Percentiles rank a stretch among this genome's conserved stretches.
Evolutionary conservation across 257 asterid species (phyloP).

Genomic region (Fraxinus americana): DNA sequence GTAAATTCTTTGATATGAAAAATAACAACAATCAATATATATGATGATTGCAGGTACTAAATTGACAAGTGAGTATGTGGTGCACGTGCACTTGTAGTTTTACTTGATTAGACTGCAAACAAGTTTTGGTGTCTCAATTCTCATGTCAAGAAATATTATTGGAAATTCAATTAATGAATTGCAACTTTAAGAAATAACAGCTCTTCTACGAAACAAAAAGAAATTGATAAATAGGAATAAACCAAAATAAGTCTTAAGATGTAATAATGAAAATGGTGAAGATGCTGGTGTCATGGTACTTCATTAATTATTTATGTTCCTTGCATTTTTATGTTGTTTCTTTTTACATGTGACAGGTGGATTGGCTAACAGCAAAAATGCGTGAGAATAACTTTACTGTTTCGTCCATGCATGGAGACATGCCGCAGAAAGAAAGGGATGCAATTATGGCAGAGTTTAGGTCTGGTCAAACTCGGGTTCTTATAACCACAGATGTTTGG

Average conservation of each 20-base stretch:
- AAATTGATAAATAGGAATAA: not conserved
- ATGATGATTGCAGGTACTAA: no score
- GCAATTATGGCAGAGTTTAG: conserved; percentile 90
- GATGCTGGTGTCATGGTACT: not conserved
- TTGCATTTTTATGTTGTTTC: conserved; percentile 1
- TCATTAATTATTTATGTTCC: not conserved
- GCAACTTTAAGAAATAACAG: not conserved
- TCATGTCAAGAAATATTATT: not conserved
- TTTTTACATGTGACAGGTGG: conserved; percentile 58
- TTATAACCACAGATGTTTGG: conserved; percentile 99
- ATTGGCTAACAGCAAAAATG: conserved; percentile 92
- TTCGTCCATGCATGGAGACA: conserved; percentile 97
- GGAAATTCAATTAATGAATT: not conserved
- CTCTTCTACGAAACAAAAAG: not conserved
- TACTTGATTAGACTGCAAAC: not conserved
- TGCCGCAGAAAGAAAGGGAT: conserved; percentile 98
- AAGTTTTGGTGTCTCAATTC: not conserved
- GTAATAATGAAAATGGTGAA: not conserved
- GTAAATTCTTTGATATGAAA: no score
- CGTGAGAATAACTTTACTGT: conserved; percentile 86
- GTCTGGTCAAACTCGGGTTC: conserved; percentile 83
- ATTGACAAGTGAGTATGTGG: not conserved
- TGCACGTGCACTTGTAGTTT: not conserved
- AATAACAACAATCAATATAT: no score
- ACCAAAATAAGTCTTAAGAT: not conserved